Evolutionary conservation across 139 green algal genomes (phyloP).

Genomic region (Chlamydomonas incerta): DNA sequence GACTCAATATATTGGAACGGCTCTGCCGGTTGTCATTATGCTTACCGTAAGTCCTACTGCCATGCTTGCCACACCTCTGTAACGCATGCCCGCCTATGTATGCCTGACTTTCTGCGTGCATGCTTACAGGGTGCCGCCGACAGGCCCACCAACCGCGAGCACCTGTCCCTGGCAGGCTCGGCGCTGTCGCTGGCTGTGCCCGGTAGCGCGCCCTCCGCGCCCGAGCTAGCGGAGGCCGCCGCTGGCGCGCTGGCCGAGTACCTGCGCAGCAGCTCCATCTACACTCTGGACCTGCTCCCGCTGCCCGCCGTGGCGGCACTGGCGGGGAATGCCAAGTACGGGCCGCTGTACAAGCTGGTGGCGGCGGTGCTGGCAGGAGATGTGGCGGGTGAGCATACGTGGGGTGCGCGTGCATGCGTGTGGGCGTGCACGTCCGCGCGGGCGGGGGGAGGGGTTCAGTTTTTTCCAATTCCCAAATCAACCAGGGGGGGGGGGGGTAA

Average conservation of each 20-base stretch:
- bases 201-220: conserved; percentile 8
- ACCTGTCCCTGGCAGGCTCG: conserved; percentile 51
- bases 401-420: too few relatives aligned
- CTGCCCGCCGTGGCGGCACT: conserved; percentile 58
- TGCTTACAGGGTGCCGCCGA: conserved; percentile 62
- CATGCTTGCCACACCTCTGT: too few relatives aligned
- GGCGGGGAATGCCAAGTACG: conserved; percentile 28
- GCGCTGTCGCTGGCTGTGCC: conserved; percentile 48
- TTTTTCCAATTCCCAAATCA: too few relatives aligned
- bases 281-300: conserved; percentile 47
- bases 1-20: too few relatives aligned
- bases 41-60: too few relatives aligned
- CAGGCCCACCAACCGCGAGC: conserved; percentile 54
- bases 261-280: conserved; percentile 44
- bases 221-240: conserved; percentile 19
- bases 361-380: conserved; percentile 58
- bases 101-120: too few relatives aligned
- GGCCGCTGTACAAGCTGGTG: conserved; percentile 53
- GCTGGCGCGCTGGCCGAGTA: conserved; percentile 21
- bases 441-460: too few relatives aligned
- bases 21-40: too few relatives aligned
- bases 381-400: conserved; percentile 53
- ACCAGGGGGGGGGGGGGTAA: too few relatives aligned
- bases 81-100: too few relatives aligned
- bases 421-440: too few relatives aligned